Evolutionary conservation across 139 green algal genomes (phyloP).

Genomic region (Chlorella sorokiniana): DNA sequence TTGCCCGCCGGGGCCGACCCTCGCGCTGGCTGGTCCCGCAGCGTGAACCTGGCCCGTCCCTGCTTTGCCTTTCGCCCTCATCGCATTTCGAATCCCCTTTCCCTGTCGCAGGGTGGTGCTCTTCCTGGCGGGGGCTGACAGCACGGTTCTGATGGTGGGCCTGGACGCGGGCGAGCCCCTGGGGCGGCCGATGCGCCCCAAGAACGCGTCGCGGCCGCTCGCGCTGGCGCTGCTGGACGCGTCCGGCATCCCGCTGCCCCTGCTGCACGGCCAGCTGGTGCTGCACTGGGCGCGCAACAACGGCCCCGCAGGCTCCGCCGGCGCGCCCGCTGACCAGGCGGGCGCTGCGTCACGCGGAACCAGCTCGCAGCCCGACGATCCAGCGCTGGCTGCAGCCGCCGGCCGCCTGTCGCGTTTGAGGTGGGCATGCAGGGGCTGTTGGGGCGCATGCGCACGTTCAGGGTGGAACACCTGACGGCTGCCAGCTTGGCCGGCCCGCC

Average conservation of each 20-base stretch:
- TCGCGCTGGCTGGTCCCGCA: too few relatives aligned
- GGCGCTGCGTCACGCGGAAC: neutral
- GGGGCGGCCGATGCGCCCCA: conserved; percentile 39
- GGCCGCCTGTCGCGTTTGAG: neutral
- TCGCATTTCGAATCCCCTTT: too few relatives aligned
- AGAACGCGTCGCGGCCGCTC: conserved; percentile 44
- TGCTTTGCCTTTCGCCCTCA: too few relatives aligned
- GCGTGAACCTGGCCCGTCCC: too few relatives aligned
- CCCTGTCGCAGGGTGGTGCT: conserved; percentile 51
- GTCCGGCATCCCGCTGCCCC: conserved; percentile 29
- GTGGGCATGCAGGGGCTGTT: neutral
- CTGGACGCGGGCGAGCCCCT: conserved; percentile 22
- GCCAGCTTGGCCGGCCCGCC: too few relatives aligned
- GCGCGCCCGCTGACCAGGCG: neutral
- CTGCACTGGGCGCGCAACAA: conserved; percentile 60
- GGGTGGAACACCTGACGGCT: too few relatives aligned
- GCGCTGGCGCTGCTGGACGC: conserved; percentile 44
- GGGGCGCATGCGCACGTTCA: too few relatives aligned
- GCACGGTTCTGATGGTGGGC: conserved; percentile 27
- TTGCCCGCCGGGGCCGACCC: too few relatives aligned
- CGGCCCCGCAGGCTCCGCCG: neutral
- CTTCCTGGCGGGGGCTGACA: conserved; percentile 39
- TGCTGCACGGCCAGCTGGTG: conserved; percentile 22
- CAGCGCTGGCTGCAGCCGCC: neutral
- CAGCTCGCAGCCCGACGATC: neutral